These are phyloP conservation scores for Pisolithus albus DNA, from an alignment of 768 basidiomycete genomes.

Conservation along the genomic window DNA sequence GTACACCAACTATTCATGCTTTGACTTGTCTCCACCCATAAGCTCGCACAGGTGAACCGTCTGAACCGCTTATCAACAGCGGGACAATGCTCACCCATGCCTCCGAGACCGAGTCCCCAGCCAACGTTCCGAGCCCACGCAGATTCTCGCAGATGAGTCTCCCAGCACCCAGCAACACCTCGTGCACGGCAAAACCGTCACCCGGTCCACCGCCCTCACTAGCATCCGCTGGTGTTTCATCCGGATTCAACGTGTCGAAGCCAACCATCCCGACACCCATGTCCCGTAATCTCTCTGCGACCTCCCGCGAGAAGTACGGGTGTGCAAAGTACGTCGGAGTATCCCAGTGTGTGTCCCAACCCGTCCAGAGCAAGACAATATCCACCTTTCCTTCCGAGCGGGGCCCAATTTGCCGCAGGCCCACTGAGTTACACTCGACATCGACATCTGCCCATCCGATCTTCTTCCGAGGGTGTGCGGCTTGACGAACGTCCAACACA, in stretches of 20 bases:
- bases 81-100: constrained; percentile 41
- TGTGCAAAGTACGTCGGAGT: constrained; percentile 49
- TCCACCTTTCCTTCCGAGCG: constrained; percentile 22
- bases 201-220: constrained; percentile 2
- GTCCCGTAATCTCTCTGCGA: constrained; percentile 42
- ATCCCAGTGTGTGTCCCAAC: constrained; percentile 57
- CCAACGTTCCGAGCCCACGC: constrained; percentile 43
- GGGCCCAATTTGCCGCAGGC: constrained; percentile 12
- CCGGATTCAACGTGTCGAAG: constrained; percentile 60
- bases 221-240: constrained; percentile 40
- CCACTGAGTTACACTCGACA: neutral
- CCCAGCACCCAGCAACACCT: constrained; percentile 51
- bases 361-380: constrained; percentile 56
- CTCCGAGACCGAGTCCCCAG: constrained; percentile 8
- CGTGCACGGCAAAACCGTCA: constrained; percentile 46
- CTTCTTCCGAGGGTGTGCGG: constrained; percentile 34
- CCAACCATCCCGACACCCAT: constrained; percentile 42
- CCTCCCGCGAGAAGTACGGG: constrained; percentile 52
- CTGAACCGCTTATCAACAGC: constrained; percentile 48
- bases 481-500: constrained; percentile 46
- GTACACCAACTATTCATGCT: too few relatives aligned
- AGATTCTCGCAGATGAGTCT: constrained; percentile 70
- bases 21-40: constrained; percentile 41
- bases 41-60: constrained; percentile 52
- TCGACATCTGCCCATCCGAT: constrained; percentile 46